Evolutionary conservation across 805 yeast species (phyloP), one percentile per base, ranked within the genome.

Genomic region (Saturnispora serradocipensis): DNA sequence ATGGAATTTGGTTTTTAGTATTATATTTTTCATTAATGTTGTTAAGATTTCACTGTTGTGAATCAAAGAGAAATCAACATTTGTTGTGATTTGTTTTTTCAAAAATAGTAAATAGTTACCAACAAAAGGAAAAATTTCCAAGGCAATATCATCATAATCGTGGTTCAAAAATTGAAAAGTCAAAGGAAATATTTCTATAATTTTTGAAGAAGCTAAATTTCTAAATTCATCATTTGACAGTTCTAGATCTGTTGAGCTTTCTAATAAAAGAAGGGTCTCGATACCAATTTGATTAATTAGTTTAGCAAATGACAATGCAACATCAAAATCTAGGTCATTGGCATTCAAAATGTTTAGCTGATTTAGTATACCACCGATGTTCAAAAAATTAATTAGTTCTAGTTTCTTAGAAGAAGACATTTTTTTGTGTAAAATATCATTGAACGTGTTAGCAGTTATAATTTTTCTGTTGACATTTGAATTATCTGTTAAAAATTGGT

Each of bases 61-160:
- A 27, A 69, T 52, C 8, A 53, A 18, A 9, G 68, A 61, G 35
- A 61, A 63, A 52, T 68, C 67, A 11, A 66, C 50, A n/a, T 51
- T 59, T 38, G 67, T 64, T 6, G 67, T 64, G 11, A 71, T 67
- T 53, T 69, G 71, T 62, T 80, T 88, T 68, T 81, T 87, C 57
- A 89, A 69, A 43, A 84, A 75, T 10, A 86, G 69, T 54, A 93
- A 71, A 63, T 83, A 89, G 49, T 81, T 86, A 38, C 86, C 79
- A 45, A 93, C 71, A 60, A 88, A 86, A 8, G 93, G 84, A 61
- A 91, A 85, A 6, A 88, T 85, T 65, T 88, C 95, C 38, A 77
- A 73, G 1, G 95, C 80, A 13, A 91, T 84, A 58, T 93, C 97
- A 66, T 93, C 98, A 62, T 84, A 89, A 56, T 84, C 95, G 64